These are phyloP conservation scores for Phytophthora ohioensis DNA, from an alignment of 352 stramenopile genomes.

Conservation along the genomic window DNA sequence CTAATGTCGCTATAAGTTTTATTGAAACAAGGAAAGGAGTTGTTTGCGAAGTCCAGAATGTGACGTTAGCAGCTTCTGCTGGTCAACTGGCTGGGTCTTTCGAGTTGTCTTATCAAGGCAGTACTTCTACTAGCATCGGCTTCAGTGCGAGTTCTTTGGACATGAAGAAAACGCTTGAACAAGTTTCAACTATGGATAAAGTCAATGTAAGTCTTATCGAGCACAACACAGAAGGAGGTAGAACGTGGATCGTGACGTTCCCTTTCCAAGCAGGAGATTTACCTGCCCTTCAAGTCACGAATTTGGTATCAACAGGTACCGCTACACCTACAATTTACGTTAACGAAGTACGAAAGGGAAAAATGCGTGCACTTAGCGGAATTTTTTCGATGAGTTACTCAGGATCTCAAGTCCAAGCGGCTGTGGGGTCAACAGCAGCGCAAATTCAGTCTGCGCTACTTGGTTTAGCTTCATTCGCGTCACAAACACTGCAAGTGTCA, in stretches of 20 bases:
- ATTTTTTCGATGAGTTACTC: neutral
- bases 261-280: slow-evolving; percentile 43
- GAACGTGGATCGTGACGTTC: slow-evolving; percentile 49
- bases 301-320: slow-evolving; percentile 2
- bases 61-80: slow-evolving; percentile 1
- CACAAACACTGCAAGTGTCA: slow-evolving; percentile 1
- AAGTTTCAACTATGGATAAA: slow-evolving; percentile 27
- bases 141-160: neutral
- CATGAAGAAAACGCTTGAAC: slow-evolving; percentile 3
- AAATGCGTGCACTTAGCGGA: neutral
- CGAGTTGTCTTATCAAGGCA: slow-evolving; percentile 1
- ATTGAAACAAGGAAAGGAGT: neutral
- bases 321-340: neutral
- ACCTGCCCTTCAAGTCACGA: slow-evolving; percentile 12
- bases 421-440: neutral
- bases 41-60: slow-evolving; percentile 1
- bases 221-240: slow-evolving; percentile 34
- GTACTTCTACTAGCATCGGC: neutral
- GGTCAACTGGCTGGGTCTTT: neutral
- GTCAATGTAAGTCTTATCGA: slow-evolving; percentile 38
- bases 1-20: neutral
- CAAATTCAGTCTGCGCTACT: neutral
- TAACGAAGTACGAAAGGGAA: neutral
- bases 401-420: neutral
- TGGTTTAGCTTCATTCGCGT: neutral